Evolutionary conservation across 2,329 filamentous ascomycete genomes (phyloP), one percentile per base, ranked within the genome.

Genomic region (Blastomyces percursus): DNA sequence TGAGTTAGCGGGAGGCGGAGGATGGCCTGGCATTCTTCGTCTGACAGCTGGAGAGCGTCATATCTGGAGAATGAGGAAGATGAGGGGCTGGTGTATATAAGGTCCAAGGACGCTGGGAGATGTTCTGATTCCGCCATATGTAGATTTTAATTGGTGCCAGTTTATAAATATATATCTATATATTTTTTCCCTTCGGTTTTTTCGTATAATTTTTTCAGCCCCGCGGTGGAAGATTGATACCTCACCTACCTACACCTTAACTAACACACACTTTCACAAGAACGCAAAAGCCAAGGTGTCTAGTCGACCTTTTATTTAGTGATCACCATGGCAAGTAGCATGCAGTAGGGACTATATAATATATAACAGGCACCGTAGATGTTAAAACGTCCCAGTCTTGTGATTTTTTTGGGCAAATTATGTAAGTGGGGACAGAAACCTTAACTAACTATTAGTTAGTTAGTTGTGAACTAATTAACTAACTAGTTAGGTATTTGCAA

Each of bases 41-140:
- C 73, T 32, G 69, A 70, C 35, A 76, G 68, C 59, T 64, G 71
- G 59, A 77, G 66, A 11, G 71, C 68, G 51, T 76, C 74, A 65
- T 75, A 75, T 61, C 69, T 68, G 35, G 66, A 64, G 21, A 71
- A 63, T 7, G 67, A 63, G 5, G 70, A 67, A 24, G 54, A 54
- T 5, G 61, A 48, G 56, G 63, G 40, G 30, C 64, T 51, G 42
- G 73, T 69, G 62, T 72, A 77, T 60, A 76, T 64, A 55, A 70
- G 70, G 61, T 75, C 69, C 64, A 76, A 63, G 40, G 70, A 73
- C 42, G 67, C 55, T 14, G 56, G 56, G 24, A 59, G 56, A 42
- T 59, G 40, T 16, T 21, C 40, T 32, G 24, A 35, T 40, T 8
- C 21, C 24, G 56, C 56, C 56, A 59, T 59, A 16, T 46, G 32